phyloP scores from a whole-genome alignment of 139 green algal species.

The Astrephomene gubernaculifera region DNA sequence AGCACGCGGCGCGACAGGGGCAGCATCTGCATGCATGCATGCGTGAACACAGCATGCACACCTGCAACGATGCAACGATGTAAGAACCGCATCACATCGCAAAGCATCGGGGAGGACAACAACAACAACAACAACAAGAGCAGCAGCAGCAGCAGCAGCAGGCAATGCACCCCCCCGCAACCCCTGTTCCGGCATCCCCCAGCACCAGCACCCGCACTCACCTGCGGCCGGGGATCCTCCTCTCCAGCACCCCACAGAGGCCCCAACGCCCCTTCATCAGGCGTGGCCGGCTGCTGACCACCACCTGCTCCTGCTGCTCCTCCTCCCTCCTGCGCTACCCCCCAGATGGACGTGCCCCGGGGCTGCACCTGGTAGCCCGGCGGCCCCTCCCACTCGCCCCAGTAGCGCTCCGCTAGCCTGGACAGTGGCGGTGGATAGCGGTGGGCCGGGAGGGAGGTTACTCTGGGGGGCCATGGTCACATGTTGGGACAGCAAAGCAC shows the following conservation, averaged over 20 bases:
- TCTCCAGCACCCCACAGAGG: not conserved
- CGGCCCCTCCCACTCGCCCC: conserved; percentile 70
- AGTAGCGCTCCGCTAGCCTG: conserved; percentile 78
- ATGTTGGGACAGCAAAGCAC: no score
- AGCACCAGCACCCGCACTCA: not conserved
- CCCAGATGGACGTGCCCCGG: not conserved
- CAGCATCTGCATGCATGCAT: not conserved
- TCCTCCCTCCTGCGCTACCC: not conserved
- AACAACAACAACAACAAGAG: no score
- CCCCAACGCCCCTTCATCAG: not conserved
- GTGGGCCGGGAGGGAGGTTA: not conserved
- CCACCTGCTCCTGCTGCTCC: not conserved
- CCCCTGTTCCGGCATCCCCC: not conserved
- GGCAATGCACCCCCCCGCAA: not conserved
- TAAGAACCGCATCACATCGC: not conserved
- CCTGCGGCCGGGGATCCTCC: not conserved
- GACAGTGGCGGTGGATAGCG: not conserved
- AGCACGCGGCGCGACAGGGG: not conserved
- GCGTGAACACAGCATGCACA: not conserved
- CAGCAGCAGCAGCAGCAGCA: not conserved
- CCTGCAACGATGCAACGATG: not conserved
- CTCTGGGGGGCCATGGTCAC: no score
- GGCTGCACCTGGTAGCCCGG: conserved; percentile 30
- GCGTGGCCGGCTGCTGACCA: conserved; percentile 17
- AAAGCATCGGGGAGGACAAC: no score